phyloP scores from a whole-genome alignment of 805 yeast genomes.

The Candida sanyiensis region DNA sequence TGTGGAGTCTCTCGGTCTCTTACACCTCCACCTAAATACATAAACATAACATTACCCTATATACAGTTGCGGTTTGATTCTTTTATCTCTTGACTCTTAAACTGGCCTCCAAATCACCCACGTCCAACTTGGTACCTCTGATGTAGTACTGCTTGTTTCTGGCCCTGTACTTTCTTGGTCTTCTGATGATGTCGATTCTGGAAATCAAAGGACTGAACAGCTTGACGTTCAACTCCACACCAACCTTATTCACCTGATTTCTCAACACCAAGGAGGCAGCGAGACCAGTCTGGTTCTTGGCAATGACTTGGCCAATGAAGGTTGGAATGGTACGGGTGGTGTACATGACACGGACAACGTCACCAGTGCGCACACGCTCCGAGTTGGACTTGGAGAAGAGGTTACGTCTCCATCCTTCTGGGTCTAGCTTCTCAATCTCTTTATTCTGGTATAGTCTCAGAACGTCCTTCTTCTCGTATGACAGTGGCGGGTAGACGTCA shows the following conservation, averaged over 20 bases:
- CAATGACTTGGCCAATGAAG: constrained; percentile 74
- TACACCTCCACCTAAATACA: not conserved
- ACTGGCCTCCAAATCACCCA: constrained; percentile 56
- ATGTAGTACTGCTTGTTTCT: constrained; percentile 89
- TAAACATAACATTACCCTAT: constrained; percentile 6
- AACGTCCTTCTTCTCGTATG: constrained; percentile 11
- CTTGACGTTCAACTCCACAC: constrained; percentile 79
- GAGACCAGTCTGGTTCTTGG: constrained; percentile 63
- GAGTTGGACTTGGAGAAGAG: constrained; percentile 43
- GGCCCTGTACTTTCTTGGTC: constrained; percentile 64
- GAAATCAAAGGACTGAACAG: constrained; percentile 74
- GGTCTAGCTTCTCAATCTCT: constrained; percentile 49
- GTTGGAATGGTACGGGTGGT: constrained; percentile 49
- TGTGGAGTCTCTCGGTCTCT: not conserved
- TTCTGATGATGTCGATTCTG: constrained; percentile 70
- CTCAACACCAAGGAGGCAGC: constrained; percentile 77
- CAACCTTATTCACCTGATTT: constrained; percentile 75
- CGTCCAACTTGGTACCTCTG: constrained; percentile 73
- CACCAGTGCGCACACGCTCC: constrained; percentile 65
- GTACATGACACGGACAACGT: constrained; percentile 70
- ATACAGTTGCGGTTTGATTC: constrained; percentile 1
- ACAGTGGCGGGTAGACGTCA: constrained; percentile 21
- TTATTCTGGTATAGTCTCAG: constrained; percentile 33
- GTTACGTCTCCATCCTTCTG: constrained; percentile 59
- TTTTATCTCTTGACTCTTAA: constrained; percentile 26